Conservation (phyloP, 1,284 basidiomycete species). For the Austropuccinia psidii region DNA sequence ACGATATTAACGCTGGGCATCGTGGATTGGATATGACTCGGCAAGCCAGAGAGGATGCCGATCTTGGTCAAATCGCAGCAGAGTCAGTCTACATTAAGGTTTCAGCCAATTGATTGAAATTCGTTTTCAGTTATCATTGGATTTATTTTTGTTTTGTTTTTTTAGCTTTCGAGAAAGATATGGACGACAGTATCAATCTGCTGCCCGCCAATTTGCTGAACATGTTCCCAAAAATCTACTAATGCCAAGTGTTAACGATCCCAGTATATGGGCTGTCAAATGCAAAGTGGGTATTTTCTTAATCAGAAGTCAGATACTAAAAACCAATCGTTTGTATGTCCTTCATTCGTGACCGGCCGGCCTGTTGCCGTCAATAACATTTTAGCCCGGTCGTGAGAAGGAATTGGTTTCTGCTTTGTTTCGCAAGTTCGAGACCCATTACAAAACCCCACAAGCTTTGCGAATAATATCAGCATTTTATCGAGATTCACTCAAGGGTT, state of each 20-base stretch:
- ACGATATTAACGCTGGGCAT: slow-evolving; percentile 36
- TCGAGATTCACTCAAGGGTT: slow-evolving; percentile 85
- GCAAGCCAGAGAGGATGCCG: slow-evolving; percentile 36
- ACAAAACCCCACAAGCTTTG: slow-evolving; percentile 59
- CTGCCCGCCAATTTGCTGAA: slow-evolving; percentile 53
- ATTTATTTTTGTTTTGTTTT: slow-evolving; percentile 65
- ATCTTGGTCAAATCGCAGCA: slow-evolving; percentile 36
- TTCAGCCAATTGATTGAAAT: background rate
- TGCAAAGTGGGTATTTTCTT: slow-evolving; percentile 65
- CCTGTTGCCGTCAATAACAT: background rate
- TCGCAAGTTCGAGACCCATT: slow-evolving; percentile 76
- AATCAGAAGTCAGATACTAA: background rate
- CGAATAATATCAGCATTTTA: slow-evolving; percentile 87
- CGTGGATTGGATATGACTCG: slow-evolving; percentile 34
- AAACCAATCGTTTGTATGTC: background rate
- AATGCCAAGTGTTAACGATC: slow-evolving; percentile 94
- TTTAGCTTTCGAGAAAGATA: slow-evolving; percentile 77
- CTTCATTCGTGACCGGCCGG: background rate
- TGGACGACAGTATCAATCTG: slow-evolving; percentile 49
- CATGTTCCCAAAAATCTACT: slow-evolving; percentile 88
- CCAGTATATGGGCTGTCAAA: slow-evolving; percentile 88
- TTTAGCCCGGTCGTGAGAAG: slow-evolving; percentile 76
- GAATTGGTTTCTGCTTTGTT: slow-evolving; percentile 90
- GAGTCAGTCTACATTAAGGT: slow-evolving; percentile 17
- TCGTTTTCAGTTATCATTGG: slow-evolving; percentile 45